phyloP scores from a whole-genome alignment of 768 basidiomycete species.

The Ramaria sp. region DNA sequence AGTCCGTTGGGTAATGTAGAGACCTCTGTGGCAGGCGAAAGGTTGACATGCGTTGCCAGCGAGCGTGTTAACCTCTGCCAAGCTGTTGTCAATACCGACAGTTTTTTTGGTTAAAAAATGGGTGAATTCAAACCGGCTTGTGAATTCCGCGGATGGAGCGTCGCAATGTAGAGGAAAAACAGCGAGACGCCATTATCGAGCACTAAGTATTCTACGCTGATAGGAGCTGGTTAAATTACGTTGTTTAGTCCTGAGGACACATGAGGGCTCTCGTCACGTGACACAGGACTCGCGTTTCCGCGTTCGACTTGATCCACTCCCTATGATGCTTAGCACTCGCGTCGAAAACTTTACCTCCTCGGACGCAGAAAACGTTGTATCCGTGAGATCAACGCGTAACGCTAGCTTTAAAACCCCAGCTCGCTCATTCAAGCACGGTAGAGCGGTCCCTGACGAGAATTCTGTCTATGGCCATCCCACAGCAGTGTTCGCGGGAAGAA shows the following conservation, averaged over 20 bases:
- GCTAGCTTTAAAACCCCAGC: background rate
- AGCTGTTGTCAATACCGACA: background rate
- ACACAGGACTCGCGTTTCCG: background rate
- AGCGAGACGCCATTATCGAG: constrained; percentile 5
- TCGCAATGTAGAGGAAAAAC: constrained; percentile 3
- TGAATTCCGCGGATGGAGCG: background rate
- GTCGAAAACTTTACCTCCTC: background rate
- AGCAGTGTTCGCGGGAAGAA: background rate
- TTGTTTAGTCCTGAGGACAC: background rate
- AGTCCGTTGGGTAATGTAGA: constrained; percentile 92
- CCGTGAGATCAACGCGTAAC: background rate
- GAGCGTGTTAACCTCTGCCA: constrained; percentile 27
- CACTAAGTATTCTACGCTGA: background rate
- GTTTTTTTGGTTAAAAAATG: background rate
- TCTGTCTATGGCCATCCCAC: constrained; percentile 1
- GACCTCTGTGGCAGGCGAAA: constrained; percentile 76
- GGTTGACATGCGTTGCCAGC: constrained; percentile 64
- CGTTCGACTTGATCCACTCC: background rate
- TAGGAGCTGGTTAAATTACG: background rate
- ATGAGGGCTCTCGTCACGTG: background rate
- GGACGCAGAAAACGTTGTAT: background rate
- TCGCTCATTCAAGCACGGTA: background rate
- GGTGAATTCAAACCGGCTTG: background rate
- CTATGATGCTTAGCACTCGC: background rate
- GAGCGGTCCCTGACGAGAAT: constrained; percentile 5